These are phyloP conservation scores for Penicillium canariense DNA, from an alignment of 495 filamentous ascomycete species.

Conservation along the genomic window DNA sequence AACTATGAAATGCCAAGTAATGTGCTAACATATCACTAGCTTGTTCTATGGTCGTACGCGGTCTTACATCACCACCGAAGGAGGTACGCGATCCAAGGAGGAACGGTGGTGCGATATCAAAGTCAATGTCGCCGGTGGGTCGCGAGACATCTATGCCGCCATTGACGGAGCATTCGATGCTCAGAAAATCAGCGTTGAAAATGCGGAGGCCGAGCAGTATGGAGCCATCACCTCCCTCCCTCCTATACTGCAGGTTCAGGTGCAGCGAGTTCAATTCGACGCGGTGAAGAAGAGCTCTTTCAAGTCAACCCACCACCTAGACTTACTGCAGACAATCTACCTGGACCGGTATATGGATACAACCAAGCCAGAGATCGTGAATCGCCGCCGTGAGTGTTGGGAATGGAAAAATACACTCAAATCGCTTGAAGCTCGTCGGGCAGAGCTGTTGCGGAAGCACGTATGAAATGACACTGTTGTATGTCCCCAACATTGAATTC, in stretches of 20 bases:
- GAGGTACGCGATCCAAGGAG: slow-evolving; percentile 47
- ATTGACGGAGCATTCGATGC: slow-evolving; percentile 82
- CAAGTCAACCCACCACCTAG: slow-evolving; percentile 77
- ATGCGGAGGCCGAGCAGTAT: slow-evolving; percentile 62
- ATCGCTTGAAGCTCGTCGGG: slow-evolving; percentile 48
- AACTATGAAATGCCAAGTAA: background rate
- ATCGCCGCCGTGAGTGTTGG: slow-evolving; percentile 69
- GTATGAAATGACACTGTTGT: slow-evolving; percentile 29
- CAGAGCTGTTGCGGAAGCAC: slow-evolving; percentile 44
- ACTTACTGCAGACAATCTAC: slow-evolving; percentile 73
- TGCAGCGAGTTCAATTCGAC: slow-evolving; percentile 75
- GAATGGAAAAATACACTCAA: slow-evolving; percentile 64
- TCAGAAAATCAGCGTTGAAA: slow-evolving; percentile 66
- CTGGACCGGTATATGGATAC: slow-evolving; percentile 87
- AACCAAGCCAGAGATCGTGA: slow-evolving; percentile 54
- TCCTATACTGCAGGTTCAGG: slow-evolving; percentile 83
- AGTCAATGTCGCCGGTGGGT: slow-evolving; percentile 59
- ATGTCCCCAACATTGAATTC: background rate
- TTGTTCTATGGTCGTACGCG: slow-evolving; percentile 59
- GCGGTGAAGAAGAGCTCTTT: slow-evolving; percentile 54
- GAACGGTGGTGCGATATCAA: slow-evolving; percentile 62
- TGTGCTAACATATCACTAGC: slow-evolving; percentile 32
- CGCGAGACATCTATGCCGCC: slow-evolving; percentile 73
- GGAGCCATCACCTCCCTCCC: slow-evolving; percentile 74
- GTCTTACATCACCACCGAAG: slow-evolving; percentile 49